Percentiles rank a stretch among this genome's conserved stretches.
Conservation (phyloP, 345 rosid species). For the Eucalyptus fibrosa region DNA sequence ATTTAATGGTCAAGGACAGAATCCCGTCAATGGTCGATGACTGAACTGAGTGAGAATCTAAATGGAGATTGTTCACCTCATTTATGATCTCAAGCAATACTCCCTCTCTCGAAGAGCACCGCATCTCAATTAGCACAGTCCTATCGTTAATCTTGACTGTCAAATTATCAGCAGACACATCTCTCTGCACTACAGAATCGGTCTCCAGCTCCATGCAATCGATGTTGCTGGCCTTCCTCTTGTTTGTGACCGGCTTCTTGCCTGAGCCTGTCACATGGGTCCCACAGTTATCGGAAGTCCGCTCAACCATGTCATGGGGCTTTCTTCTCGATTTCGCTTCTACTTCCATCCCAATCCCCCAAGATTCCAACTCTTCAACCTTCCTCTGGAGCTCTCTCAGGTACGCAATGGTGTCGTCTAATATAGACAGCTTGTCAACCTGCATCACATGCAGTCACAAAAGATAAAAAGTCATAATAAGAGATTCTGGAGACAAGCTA, state of each 20-base stretch:
- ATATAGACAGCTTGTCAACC: conserved; percentile 68
- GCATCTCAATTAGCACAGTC: conserved; percentile 55
- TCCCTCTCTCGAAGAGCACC: conserved; percentile 83
- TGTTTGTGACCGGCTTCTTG: conserved; percentile 16
- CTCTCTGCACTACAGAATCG: not conserved
- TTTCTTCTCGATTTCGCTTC: conserved; percentile 35
- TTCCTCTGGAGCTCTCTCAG: conserved; percentile 55
- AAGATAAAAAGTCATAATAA: not conserved
- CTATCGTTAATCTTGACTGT: conserved; percentile 27
- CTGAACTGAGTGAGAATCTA: conserved; percentile 75
- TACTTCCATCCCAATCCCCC: conserved; percentile 12
- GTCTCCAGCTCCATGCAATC: conserved; percentile 26
- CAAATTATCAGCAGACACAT: conserved; percentile 13
- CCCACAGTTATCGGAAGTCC: conserved; percentile 61
- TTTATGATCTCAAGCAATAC: conserved; percentile 70
- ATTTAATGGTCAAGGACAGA: conserved; percentile 45
- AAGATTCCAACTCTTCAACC: conserved; percentile 49
- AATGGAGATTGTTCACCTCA: conserved; percentile 35
- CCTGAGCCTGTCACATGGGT: conserved; percentile 1
- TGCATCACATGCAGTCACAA: conserved; percentile 9
- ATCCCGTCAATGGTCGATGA: conserved; percentile 55
- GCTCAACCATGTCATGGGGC: conserved; percentile 39
- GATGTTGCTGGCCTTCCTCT: conserved; percentile 49
- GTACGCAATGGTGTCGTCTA: conserved; percentile 77
- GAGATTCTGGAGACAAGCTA: not conserved